Percentiles rank a stretch among this genome's conserved stretches.
phyloP scores from a whole-genome alignment of 257 asterid species.

The Solanum chmielewskii region DNA sequence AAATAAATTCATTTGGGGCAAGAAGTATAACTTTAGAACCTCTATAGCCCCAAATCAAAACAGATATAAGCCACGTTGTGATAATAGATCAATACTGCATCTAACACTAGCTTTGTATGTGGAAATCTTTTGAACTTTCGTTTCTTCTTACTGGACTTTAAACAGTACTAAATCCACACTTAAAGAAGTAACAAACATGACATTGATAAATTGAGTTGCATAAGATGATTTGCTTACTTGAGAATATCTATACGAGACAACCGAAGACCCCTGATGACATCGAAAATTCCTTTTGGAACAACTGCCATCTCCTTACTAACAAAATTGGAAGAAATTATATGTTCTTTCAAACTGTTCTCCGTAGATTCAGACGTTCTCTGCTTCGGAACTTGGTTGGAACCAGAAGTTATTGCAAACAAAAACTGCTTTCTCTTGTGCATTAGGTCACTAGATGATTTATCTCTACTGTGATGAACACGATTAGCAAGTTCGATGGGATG shows the following conservation, averaged over 20 bases:
- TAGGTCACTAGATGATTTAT: neutral
- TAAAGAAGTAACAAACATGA: neutral
- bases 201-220: neutral
- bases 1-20: neutral
- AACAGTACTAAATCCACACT: neutral
- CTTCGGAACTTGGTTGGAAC: conserved; percentile 20
- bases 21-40: neutral
- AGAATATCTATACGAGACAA: conserved; percentile 62
- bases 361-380: neutral
- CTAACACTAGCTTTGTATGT: neutral
- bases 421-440: conserved; percentile 3
- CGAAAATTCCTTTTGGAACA: conserved; percentile 30
- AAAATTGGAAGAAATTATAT: conserved; percentile 5
- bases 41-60: neutral
- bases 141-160: neutral
- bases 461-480: neutral
- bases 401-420: conserved; percentile 5
- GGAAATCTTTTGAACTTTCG: neutral
- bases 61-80: neutral
- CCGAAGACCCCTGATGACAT: conserved; percentile 52
- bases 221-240: conserved; percentile 28
- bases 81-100: neutral
- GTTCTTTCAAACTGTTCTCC: conserved; percentile 3
- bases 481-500: neutral
- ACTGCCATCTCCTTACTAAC: neutral